These are phyloP conservation scores for Pseudogymnoascus sp. DNA, from an alignment of 2,329 filamentous ascomycete genomes.

Conservation along the genomic window DNA sequence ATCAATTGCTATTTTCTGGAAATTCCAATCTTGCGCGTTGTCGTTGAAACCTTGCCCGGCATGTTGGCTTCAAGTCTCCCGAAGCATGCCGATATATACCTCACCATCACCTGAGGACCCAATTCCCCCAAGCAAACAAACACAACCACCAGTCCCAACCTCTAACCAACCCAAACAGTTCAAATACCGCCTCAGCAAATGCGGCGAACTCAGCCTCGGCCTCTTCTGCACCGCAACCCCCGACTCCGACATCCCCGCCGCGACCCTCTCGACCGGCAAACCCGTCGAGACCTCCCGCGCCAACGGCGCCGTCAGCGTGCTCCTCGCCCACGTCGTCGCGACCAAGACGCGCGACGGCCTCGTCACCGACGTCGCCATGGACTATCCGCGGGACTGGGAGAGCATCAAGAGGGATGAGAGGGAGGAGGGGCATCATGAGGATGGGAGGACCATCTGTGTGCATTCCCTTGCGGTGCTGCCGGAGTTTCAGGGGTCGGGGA, in stretches of 20 bases:
- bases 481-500: constrained; percentile 63
- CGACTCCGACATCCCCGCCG: constrained; percentile 41
- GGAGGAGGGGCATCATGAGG: constrained; percentile 61
- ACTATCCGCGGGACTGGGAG: constrained; percentile 60
- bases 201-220: constrained; percentile 70
- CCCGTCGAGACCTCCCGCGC: constrained; percentile 53
- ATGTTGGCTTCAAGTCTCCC: not conserved
- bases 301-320: constrained; percentile 49
- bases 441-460: constrained; percentile 67
- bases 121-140: not conserved
- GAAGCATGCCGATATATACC: not conserved
- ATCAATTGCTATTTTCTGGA: constrained; percentile 9
- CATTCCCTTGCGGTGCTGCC: constrained; percentile 79
- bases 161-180: constrained; percentile 44
- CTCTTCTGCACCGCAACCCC: constrained; percentile 63
- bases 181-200: constrained; percentile 65
- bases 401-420: constrained; percentile 38
- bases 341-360: constrained; percentile 58
- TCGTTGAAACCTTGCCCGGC: not conserved
- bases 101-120: not conserved
- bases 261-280: constrained; percentile 47
- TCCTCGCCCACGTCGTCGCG: constrained; percentile 72
- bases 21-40: not conserved
- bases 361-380: constrained; percentile 73
- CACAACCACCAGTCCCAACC: not conserved